A percentile compares a stretch with the other conserved stretches of the same genome.
Evolutionary conservation across 352 stramenopile species (phyloP).

Genomic region (Globisporangium alternatum): DNA sequence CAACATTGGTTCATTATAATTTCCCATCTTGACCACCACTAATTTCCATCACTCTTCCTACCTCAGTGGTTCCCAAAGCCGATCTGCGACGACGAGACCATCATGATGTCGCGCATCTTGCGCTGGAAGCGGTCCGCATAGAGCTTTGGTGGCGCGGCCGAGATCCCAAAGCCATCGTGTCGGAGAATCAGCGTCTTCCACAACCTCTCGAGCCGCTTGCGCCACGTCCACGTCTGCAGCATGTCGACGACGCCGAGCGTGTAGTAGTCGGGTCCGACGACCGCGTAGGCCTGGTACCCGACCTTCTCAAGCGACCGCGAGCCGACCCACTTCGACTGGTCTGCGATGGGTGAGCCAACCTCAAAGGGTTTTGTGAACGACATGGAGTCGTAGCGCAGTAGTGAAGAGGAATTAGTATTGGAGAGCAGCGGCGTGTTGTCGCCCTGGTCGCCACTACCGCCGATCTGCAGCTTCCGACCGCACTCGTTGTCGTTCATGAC

Average conservation of each 20-base stretch:
- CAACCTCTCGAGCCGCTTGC: conserved; percentile 76
- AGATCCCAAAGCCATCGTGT: conserved; percentile 71
- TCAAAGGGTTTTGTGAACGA: conserved; percentile 34
- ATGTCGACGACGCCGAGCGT: conserved; percentile 90
- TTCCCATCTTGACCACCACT: conserved; percentile 7
- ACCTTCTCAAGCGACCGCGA: conserved; percentile 54
- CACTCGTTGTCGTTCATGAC: conserved; percentile 54
- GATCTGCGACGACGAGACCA: conserved; percentile 59
- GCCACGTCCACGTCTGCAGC: conserved; percentile 86
- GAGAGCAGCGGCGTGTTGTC: conserved; percentile 43
- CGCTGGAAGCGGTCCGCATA: conserved; percentile 81
- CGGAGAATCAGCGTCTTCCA: conserved; percentile 83
- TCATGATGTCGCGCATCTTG: conserved; percentile 85
- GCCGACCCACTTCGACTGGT: conserved; percentile 50
- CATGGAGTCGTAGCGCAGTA: conserved; percentile 49
- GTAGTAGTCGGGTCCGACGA: conserved; percentile 85
- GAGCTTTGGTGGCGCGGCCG: conserved; percentile 61
- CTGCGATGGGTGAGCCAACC: conserved; percentile 16
- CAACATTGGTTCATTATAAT: conserved; percentile 13
- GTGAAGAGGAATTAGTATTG: not conserved
- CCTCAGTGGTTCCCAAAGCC: conserved; percentile 40
- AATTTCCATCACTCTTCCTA: conserved; percentile 24
- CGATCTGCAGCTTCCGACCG: conserved; percentile 23
- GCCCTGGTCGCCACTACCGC: not conserved
- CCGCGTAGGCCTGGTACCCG: conserved; percentile 67